A percentile compares a stretch with the other conserved stretches of the same genome.
Conservation (phyloP, 306 rosid genomes). For the Benincasa hispida region DNA sequence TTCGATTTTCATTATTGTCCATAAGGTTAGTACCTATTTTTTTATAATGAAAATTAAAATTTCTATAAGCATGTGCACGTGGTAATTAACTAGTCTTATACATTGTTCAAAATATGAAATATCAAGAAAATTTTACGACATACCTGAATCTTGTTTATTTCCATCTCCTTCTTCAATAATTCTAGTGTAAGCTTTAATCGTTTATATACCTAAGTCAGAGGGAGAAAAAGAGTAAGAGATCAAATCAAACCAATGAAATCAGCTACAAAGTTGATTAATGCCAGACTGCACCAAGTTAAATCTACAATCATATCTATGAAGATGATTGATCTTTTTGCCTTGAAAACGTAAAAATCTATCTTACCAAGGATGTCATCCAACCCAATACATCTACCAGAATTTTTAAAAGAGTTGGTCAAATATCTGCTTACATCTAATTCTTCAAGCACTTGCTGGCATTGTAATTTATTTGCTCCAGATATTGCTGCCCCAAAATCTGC, state of each 20-base stretch:
- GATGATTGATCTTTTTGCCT: neutral
- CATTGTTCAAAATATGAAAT: neutral
- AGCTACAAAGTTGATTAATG: neutral
- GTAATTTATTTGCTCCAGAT: slow-evolving; percentile 97
- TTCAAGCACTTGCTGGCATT: slow-evolving; percentile 95
- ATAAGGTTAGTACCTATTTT: neutral
- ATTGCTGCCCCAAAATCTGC: slow-evolving; percentile 99
- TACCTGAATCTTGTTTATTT: slow-evolving; percentile 97
- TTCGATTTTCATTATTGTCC: neutral
- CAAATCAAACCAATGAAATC: neutral
- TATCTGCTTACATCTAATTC: slow-evolving; percentile 79
- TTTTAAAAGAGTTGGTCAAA: neutral
- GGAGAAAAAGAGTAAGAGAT: neutral
- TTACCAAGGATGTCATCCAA: neutral
- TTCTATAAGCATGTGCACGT: neutral
- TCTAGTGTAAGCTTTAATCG: slow-evolving; percentile 89
- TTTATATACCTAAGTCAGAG: slow-evolving; percentile 50
- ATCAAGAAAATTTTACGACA: slow-evolving; percentile 3
- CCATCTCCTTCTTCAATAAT: slow-evolving; percentile 97
- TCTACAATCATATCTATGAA: neutral
- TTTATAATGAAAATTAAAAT: neutral
- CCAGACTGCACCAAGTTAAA: neutral
- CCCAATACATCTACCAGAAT: neutral
- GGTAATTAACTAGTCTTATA: neutral
- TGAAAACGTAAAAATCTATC: neutral